Conservation (phyloP, 768 basidiomycete genomes). For the Hygrocybe punicea region DNA sequence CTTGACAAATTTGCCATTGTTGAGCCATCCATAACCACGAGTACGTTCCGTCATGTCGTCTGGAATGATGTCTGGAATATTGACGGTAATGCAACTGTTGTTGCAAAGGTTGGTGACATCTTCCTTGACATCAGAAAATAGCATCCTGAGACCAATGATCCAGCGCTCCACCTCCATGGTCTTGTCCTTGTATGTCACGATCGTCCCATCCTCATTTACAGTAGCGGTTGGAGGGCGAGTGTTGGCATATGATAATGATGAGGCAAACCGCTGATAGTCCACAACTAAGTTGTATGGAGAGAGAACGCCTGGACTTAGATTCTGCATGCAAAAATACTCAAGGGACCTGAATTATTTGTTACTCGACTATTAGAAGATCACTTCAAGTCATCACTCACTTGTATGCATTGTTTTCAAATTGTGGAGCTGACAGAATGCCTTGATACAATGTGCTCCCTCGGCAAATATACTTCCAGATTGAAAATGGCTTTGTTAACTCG, state of each 20-base stretch:
- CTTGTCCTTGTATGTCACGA: background rate
- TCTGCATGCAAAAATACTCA: background rate
- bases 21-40: background rate
- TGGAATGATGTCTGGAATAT: background rate
- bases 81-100: background rate
- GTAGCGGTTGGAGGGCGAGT: background rate
- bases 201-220: background rate
- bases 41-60: background rate
- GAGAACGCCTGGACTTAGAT: background rate
- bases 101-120: background rate
- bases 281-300: background rate
- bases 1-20: background rate
- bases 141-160: background rate
- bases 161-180: background rate
- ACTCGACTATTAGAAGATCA: background rate
- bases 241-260: background rate
- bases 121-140: background rate
- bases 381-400: background rate
- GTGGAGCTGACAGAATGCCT: background rate
- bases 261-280: background rate
- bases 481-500: background rate
- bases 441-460: background rate
- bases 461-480: constrained; percentile 2
- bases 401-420: background rate
- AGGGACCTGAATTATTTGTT: background rate